A percentile compares a stretch with the other conserved stretches of the same genome.
Conservation (phyloP, 257 asterid species). For the Nicotiana tabacum region DNA sequence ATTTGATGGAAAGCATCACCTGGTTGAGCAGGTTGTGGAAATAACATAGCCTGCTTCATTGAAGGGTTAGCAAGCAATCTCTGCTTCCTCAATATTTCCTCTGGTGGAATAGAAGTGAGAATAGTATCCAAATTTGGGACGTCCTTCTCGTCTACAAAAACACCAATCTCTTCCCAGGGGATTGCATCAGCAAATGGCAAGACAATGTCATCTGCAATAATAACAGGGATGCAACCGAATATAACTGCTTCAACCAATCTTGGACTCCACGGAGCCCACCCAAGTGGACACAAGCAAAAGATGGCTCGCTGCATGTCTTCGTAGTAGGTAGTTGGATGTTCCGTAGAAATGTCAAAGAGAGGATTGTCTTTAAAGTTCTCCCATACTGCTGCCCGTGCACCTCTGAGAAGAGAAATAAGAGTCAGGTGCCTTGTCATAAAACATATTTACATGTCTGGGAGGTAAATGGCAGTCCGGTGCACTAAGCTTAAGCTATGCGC, state of each 20-base stretch:
- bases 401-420: conserved; percentile 30
- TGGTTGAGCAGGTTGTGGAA: conserved; percentile 75
- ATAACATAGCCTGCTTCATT: conserved; percentile 87
- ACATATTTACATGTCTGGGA: not conserved
- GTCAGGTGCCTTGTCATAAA: not conserved
- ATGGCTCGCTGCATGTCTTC: conserved; percentile 91
- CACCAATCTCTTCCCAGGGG: conserved; percentile 96
- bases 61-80: conserved; percentile 83
- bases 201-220: conserved; percentile 85
- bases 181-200: conserved; percentile 93
- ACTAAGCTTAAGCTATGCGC: too few species aligned
- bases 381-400: conserved; percentile 95
- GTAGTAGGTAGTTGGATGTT: conserved; percentile 82
- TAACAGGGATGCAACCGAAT: conserved; percentile 88
- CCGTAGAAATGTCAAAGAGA: conserved; percentile 74
- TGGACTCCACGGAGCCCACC: conserved; percentile 99
- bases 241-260: conserved; percentile 88
- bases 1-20: conserved; percentile 97
- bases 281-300: conserved; percentile 88
- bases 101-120: conserved; percentile 68
- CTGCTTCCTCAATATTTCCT: conserved; percentile 71
- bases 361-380: conserved; percentile 91
- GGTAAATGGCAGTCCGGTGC: too few species aligned
- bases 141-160: conserved; percentile 71
- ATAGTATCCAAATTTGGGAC: conserved; percentile 77